A percentile compares a stretch with the other conserved stretches of the same genome.
Conservation (phyloP, 1,284 basidiomycete genomes). For the Laetiporus sulphureus region DNA sequence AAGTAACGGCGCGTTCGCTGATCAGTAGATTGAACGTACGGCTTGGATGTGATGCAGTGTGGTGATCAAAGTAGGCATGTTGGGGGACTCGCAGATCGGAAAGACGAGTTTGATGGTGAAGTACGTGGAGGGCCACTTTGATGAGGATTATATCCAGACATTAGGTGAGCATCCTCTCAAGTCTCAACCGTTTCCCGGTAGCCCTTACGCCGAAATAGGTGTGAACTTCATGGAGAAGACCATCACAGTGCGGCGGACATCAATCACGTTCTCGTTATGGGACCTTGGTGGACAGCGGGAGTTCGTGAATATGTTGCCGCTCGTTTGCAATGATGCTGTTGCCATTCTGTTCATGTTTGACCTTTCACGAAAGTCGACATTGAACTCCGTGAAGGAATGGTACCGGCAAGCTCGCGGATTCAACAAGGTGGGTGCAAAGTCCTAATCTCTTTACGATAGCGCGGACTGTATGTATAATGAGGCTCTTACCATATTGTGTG, state of each 20-base stretch:
- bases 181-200: neutral
- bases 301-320: slow-evolving; percentile 97
- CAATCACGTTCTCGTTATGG: slow-evolving; percentile 99
- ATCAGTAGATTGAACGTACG: neutral
- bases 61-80: slow-evolving; percentile 98
- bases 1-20: neutral
- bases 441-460: neutral
- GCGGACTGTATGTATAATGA: too few species aligned
- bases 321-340: slow-evolving; percentile 97
- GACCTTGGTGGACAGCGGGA: slow-evolving; percentile 96
- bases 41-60: slow-evolving; percentile 45
- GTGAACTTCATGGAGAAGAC: slow-evolving; percentile 99
- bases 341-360: slow-evolving; percentile 99
- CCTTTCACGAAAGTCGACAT: slow-evolving; percentile 90
- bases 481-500: neutral
- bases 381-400: slow-evolving; percentile 99
- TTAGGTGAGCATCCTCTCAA: slow-evolving; percentile 52
- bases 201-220: slow-evolving; percentile 38
- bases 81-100: slow-evolving; percentile 97
- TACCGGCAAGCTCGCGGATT: slow-evolving; percentile 97
- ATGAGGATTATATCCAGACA: slow-evolving; percentile 99
- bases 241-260: slow-evolving; percentile 93
- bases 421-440: slow-evolving; percentile 68
- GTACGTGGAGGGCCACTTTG: slow-evolving; percentile 95
- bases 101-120: slow-evolving; percentile 99